Conservation (phyloP, 1,284 basidiomycete species). For the Microbotryomycetes sp. region DNA sequence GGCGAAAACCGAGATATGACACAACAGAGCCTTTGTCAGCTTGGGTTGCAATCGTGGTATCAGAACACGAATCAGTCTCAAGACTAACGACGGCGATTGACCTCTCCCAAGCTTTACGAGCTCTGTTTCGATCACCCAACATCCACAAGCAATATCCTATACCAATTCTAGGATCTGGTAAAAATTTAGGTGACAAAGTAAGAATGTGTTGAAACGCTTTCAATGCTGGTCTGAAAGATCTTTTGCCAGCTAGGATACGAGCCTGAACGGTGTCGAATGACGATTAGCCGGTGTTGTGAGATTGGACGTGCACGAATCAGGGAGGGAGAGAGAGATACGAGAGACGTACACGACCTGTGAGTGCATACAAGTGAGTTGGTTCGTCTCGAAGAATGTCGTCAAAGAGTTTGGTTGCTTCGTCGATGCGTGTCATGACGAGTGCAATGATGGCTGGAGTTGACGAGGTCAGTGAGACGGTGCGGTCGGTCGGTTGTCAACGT, state of each 20-base stretch:
- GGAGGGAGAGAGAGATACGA: not conserved
- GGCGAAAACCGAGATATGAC: not conserved
- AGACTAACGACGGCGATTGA: slow-evolving; percentile 69
- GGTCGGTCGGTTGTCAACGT: slow-evolving; percentile 59
- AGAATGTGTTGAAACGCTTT: slow-evolving; percentile 78
- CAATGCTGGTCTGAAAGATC: slow-evolving; percentile 69
- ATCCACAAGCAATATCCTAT: slow-evolving; percentile 88
- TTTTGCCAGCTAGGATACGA: slow-evolving; percentile 69
- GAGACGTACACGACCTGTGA: slow-evolving; percentile 61
- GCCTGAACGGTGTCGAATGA: slow-evolving; percentile 50
- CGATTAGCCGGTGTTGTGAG: slow-evolving; percentile 35
- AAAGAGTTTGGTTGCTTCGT: slow-evolving; percentile 70
- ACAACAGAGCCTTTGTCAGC: not conserved
- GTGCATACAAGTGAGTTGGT: slow-evolving; percentile 72
- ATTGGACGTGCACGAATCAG: slow-evolving; percentile 4
- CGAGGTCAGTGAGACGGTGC: slow-evolving; percentile 49
- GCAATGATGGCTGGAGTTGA: slow-evolving; percentile 11
- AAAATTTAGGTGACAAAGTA: slow-evolving; percentile 62
- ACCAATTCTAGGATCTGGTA: slow-evolving; percentile 85
- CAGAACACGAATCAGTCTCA: not conserved
- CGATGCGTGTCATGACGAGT: slow-evolving; percentile 39
- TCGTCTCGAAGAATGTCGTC: slow-evolving; percentile 70
- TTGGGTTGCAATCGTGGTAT: not conserved
- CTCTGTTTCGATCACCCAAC: slow-evolving; percentile 68
- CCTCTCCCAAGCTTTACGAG: slow-evolving; percentile 78